phyloP scores from a whole-genome alignment of 805 yeast species.

The Kluyveromyces nonfermentans region DNA sequence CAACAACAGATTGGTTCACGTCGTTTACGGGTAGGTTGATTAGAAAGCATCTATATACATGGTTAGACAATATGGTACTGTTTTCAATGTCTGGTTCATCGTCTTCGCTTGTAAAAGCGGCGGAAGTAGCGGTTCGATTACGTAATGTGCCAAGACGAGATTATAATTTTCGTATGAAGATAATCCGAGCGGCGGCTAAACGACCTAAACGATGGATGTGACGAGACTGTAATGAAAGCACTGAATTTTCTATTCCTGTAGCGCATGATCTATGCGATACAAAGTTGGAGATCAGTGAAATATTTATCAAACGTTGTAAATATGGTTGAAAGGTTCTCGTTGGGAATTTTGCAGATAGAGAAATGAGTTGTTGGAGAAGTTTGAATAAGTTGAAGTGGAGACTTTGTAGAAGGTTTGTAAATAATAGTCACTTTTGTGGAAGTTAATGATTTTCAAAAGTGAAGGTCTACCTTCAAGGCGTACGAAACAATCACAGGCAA shows the following conservation, averaged over 20 bases:
- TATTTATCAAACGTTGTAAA: too few relatives aligned
- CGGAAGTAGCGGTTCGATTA: neutral
- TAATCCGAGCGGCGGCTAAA: neutral
- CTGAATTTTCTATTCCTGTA: too few relatives aligned
- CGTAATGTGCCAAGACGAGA: neutral
- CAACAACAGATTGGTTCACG: too few relatives aligned
- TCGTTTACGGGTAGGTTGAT: neutral
- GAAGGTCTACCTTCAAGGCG: conserved; percentile 24
- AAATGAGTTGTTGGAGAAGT: neutral
- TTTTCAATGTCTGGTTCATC: neutral
- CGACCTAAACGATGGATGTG: neutral
- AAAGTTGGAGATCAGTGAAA: neutral
- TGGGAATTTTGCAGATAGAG: neutral
- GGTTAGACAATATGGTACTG: neutral
- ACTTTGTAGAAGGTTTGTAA: too few relatives aligned
- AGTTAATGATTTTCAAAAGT: conserved; percentile 1
- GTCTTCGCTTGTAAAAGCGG: neutral
- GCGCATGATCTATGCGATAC: too few relatives aligned
- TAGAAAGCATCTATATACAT: neutral
- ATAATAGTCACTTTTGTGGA: neutral
- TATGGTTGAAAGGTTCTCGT: neutral
- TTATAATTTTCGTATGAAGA: neutral
- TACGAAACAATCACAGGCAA: conserved; percentile 69
- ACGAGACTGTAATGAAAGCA: neutral
- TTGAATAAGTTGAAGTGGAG: neutral